phyloP scores from a whole-genome alignment of 192 early-diverging fungal species.

The Fimicolochytrium jonesii region DNA sequence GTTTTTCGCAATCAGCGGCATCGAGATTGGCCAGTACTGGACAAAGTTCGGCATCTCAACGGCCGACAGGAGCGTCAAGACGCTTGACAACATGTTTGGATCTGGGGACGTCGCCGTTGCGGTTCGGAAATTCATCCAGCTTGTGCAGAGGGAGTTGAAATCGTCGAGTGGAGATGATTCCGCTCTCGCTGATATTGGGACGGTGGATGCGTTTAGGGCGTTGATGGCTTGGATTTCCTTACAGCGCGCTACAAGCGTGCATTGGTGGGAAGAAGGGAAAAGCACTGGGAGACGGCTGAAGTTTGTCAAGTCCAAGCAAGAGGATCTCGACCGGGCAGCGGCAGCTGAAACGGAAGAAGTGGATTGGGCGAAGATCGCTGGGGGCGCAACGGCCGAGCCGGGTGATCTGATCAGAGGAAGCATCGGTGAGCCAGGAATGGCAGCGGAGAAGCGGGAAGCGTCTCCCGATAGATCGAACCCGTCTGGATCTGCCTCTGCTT shows the following conservation, averaged over 20 bases:
- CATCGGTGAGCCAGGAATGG: too few relatives aligned
- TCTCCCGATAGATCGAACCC: too few relatives aligned
- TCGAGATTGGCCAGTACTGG: conserved; percentile 37
- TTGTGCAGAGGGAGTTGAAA: conserved; percentile 29
- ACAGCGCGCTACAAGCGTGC: conserved; percentile 22
- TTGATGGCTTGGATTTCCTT: conserved; percentile 39
- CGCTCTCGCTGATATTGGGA: conserved; percentile 14
- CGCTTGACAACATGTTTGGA: conserved; percentile 43
- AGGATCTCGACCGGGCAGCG: too few relatives aligned
- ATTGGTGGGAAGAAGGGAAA: conserved; percentile 13
- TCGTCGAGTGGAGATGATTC: not conserved
- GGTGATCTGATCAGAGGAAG: conserved; percentile 16
- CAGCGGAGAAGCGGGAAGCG: too few relatives aligned
- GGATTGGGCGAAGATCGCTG: not conserved
- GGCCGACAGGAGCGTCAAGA: conserved; percentile 11
- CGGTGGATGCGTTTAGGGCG: conserved; percentile 7
- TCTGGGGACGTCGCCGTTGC: conserved; percentile 27
- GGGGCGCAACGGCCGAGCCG: not conserved
- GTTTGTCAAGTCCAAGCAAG: not conserved
- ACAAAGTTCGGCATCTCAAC: conserved; percentile 35
- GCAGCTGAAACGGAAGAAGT: conserved; percentile 22
- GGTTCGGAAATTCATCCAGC: conserved; percentile 24
- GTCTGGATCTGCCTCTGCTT: too few relatives aligned
- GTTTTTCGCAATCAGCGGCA: conserved; percentile 32
- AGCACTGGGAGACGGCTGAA: not conserved